A percentile compares a stretch with the other conserved stretches of the same genome.
These are phyloP conservation scores for Sistotremastrum suecicum DNA, from an alignment of 768 basidiomycete genomes.

Conservation along the genomic window DNA sequence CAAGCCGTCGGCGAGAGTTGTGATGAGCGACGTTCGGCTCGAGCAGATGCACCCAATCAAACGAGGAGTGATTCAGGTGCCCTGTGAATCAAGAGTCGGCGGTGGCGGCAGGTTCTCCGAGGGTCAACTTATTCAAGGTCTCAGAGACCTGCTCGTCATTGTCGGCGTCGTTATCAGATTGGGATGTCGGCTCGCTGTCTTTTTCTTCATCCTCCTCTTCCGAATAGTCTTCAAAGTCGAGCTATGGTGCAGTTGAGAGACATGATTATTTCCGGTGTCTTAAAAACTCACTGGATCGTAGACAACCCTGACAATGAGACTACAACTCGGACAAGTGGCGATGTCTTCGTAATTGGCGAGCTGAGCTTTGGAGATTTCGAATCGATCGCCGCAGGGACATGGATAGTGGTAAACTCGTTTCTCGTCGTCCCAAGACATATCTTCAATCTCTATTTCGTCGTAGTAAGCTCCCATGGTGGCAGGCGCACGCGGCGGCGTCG, in stretches of 20 bases:
- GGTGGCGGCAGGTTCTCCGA: constrained; percentile 18
- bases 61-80: no score
- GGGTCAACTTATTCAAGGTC: constrained; percentile 48
- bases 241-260: constrained; percentile 26
- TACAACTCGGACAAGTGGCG: constrained; percentile 93
- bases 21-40: no score
- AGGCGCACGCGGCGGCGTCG: no score
- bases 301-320: constrained; percentile 80
- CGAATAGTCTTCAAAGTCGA: constrained; percentile 76
- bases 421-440: constrained; percentile 80
- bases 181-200: constrained; percentile 26
- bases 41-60: no score
- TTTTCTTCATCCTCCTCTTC: constrained; percentile 30
- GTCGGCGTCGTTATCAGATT: constrained; percentile 21
- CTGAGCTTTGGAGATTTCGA: constrained; percentile 83
- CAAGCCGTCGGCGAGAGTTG: no score
- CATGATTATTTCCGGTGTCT: background rate
- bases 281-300: constrained; percentile 77
- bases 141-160: constrained; percentile 43
- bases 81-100: background rate
- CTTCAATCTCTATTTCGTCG: constrained; percentile 96
- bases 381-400: constrained; percentile 95
- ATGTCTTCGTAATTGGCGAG: constrained; percentile 85
- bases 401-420: constrained; percentile 88
- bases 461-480: constrained; percentile 68